phyloP scores from a whole-genome alignment of 371 early-diverging fungal genomes.

The Lichtheimia hyalospora region DNA sequence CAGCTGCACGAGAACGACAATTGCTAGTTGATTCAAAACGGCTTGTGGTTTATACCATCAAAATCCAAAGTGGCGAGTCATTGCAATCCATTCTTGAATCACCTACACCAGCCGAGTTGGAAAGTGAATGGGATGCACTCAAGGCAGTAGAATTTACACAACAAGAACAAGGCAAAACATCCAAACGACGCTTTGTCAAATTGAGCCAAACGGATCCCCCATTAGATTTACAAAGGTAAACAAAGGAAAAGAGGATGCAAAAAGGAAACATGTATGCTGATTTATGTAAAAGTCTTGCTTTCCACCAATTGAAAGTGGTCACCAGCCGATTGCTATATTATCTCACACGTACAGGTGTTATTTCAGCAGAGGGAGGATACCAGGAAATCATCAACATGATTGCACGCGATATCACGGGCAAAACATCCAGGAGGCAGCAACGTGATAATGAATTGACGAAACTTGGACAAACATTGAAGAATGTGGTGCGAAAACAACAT shows the following conservation, averaged over 20 bases:
- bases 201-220: constrained; percentile 28
- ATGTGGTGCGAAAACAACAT: constrained; percentile 77
- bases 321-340: constrained; percentile 26
- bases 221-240: constrained; percentile 39
- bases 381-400: constrained; percentile 92
- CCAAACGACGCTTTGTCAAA: constrained; percentile 33
- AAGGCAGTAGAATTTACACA: constrained; percentile 47
- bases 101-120: constrained; percentile 72
- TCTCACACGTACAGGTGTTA: constrained; percentile 38
- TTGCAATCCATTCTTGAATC: constrained; percentile 83
- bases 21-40: constrained; percentile 91
- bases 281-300: constrained; percentile 20
- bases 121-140: constrained; percentile 62
- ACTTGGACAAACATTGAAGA: constrained; percentile 75
- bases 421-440: constrained; percentile 82
- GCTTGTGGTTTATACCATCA: constrained; percentile 77
- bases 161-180: constrained; percentile 6
- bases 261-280: background rate
- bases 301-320: constrained; percentile 38
- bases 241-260: background rate
- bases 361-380: constrained; percentile 50
- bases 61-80: constrained; percentile 78
- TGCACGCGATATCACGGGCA: constrained; percentile 90
- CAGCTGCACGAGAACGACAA: constrained; percentile 62
- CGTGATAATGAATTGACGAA: constrained; percentile 72